Evolutionary conservation across 768 basidiomycete genomes (phyloP).

Genomic region (Suillus clintonianus): DNA sequence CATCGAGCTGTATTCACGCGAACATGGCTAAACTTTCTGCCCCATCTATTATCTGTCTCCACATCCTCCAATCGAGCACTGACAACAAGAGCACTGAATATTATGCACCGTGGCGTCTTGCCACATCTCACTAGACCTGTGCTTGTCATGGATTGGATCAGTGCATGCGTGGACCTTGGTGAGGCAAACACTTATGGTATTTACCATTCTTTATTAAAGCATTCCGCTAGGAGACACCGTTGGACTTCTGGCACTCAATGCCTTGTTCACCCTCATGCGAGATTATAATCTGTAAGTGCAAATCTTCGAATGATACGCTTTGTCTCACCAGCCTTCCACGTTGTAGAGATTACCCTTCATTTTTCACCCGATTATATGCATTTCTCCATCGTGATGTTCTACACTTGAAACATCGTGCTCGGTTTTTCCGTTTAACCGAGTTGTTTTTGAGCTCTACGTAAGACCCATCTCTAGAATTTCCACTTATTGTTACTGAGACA

Average conservation of each 20-base stretch:
- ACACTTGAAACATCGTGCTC: conserved; percentile 88
- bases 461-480: conserved; percentile 29
- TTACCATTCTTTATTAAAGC: not conserved
- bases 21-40: conserved; percentile 76
- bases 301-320: not conserved
- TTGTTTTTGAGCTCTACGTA: conserved; percentile 92
- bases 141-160: conserved; percentile 91
- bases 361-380: conserved; percentile 89
- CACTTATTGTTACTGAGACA: not conserved
- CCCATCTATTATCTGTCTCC: conserved; percentile 49
- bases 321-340: conserved; percentile 5
- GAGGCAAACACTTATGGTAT: conserved; percentile 19
- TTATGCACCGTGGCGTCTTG: conserved; percentile 82
- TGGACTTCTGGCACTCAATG: conserved; percentile 88
- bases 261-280: conserved; percentile 86
- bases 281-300: conserved; percentile 86
- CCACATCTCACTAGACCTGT: conserved; percentile 80
- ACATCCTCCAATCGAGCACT: conserved; percentile 35
- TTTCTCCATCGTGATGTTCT: conserved; percentile 87
- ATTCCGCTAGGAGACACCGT: conserved; percentile 66
- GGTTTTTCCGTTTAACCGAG: conserved; percentile 93
- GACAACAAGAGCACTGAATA: conserved; percentile 61
- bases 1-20: conserved; percentile 82
- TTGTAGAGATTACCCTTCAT: conserved; percentile 89
- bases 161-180: conserved; percentile 82